Evolutionary conservation across 495 filamentous ascomycete genomes (phyloP).

Genomic region (Penicillium lividum): DNA sequence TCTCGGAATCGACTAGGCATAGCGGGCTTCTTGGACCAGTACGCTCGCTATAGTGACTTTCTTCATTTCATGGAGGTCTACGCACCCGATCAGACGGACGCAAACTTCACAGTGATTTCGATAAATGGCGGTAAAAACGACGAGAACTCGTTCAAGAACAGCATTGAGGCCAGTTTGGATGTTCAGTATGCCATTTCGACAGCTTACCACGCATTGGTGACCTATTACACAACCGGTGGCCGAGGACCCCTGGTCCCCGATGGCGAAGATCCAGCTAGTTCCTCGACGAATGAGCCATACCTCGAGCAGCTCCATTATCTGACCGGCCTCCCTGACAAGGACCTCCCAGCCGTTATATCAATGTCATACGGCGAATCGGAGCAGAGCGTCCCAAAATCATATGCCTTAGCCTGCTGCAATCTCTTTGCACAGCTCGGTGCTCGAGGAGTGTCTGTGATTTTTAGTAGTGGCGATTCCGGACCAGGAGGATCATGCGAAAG

Average conservation of each 20-base stretch:
- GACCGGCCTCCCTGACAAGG: constrained; percentile 55
- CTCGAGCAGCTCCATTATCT: constrained; percentile 76
- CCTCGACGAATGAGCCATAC: constrained; percentile 76
- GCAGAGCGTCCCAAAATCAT: constrained; percentile 55
- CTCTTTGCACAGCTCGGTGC: constrained; percentile 71
- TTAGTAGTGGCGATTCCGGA: constrained; percentile 71
- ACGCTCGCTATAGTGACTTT: constrained; percentile 60
- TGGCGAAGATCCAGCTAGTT: constrained; percentile 40
- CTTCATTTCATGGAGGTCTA: constrained; percentile 52
- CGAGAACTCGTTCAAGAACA: constrained; percentile 37
- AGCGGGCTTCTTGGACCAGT: constrained; percentile 69
- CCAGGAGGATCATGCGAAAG: constrained; percentile 59
- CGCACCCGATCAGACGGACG: constrained; percentile 48
- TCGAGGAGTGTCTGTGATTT: constrained; percentile 70
- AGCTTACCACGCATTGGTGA: constrained; percentile 56
- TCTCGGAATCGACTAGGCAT: constrained; percentile 59
- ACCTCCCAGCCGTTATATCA: constrained; percentile 71
- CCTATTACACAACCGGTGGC: constrained; percentile 68
- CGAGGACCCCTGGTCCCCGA: constrained; percentile 58
- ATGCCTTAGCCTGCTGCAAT: constrained; percentile 67
- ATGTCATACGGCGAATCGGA: constrained; percentile 65
- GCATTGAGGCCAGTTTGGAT: constrained; percentile 69
- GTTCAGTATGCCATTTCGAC: constrained; percentile 68
- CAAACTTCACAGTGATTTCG: constrained; percentile 63
- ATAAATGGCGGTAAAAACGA: constrained; percentile 61